A percentile compares a stretch with the other conserved stretches of the same genome.
phyloP scores from a whole-genome alignment of 306 rosid species.

The Sphenostylis stenocarpa region DNA sequence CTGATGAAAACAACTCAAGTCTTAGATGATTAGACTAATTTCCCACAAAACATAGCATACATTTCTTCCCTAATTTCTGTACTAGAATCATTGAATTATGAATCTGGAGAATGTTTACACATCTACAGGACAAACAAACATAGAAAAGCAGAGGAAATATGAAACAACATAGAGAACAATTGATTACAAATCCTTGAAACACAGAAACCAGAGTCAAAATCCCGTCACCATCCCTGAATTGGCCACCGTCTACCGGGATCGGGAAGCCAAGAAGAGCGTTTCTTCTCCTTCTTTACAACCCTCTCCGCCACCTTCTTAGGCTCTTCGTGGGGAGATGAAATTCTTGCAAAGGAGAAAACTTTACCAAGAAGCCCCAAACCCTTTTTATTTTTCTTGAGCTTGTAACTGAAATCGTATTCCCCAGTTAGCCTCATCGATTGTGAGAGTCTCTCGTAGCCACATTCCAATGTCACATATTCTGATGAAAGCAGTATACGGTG shows the following conservation, averaged over 20 bases:
- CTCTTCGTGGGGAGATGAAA: background rate
- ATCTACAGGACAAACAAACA: background rate
- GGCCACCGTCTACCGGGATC: constrained; percentile 62
- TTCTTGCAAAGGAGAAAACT: constrained; percentile 34
- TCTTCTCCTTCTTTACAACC: constrained; percentile 29
- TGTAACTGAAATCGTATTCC: constrained; percentile 18
- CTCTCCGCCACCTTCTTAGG: background rate
- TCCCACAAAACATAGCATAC: background rate
- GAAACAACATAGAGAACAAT: background rate
- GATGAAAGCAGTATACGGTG: constrained; percentile 34
- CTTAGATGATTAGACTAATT: background rate
- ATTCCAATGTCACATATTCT: constrained; percentile 27
- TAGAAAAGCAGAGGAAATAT: background rate
- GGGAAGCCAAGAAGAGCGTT: constrained; percentile 67
- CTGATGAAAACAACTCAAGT: background rate
- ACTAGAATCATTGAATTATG: background rate
- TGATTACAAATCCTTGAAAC: background rate
- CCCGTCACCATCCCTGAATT: constrained; percentile 58
- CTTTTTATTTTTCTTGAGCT: constrained; percentile 26
- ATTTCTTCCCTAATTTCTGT: background rate
- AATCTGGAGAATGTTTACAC: background rate
- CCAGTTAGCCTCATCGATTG: constrained; percentile 32
- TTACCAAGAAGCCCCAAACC: constrained; percentile 40
- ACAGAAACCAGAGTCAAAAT: background rate
- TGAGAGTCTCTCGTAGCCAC: constrained; percentile 51